Evolutionary conservation across 805 yeast genomes (phyloP).

Genomic region (Starmera dryadoides): DNA sequence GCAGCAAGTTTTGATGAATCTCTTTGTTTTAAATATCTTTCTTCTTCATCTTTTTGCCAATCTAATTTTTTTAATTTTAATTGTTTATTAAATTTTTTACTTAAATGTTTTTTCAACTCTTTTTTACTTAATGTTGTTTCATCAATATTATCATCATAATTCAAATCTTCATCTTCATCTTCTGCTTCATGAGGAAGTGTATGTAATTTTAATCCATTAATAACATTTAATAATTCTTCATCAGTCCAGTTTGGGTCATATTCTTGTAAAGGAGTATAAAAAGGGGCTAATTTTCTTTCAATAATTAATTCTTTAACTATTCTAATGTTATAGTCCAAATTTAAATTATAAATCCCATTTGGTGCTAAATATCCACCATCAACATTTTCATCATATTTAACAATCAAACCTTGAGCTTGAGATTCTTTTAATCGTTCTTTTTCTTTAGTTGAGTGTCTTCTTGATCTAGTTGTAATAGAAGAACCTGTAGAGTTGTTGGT

Average conservation of each 20-base stretch:
- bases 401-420: conserved; percentile 52
- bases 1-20: conserved; percentile 29
- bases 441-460: conserved; percentile 41
- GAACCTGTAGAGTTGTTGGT: conserved; percentile 1
- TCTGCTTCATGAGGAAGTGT: conserved; percentile 40
- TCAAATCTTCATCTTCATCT: conserved; percentile 55
- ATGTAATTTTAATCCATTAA: conserved; percentile 50
- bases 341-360: conserved; percentile 73
- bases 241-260: conserved; percentile 67
- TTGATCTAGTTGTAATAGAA: conserved; percentile 10
- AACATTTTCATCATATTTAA: conserved; percentile 59
- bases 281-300: conserved; percentile 76
- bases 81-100: conserved; percentile 31
- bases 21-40: conserved; percentile 24
- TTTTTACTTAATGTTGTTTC: conserved; percentile 28
- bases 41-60: conserved; percentile 29
- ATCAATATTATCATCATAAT: conserved; percentile 45
- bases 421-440: conserved; percentile 44
- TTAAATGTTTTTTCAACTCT: conserved; percentile 35
- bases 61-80: conserved; percentile 31
- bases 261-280: conserved; percentile 83
- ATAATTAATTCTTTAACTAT: conserved; percentile 67
- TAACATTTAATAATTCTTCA: conserved; percentile 48
- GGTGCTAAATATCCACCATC: conserved; percentile 96
- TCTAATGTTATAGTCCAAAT: conserved; percentile 65